phyloP scores from a whole-genome alignment of 176 grass and related monocot genomes.

The Thalia dealbata region DNA sequence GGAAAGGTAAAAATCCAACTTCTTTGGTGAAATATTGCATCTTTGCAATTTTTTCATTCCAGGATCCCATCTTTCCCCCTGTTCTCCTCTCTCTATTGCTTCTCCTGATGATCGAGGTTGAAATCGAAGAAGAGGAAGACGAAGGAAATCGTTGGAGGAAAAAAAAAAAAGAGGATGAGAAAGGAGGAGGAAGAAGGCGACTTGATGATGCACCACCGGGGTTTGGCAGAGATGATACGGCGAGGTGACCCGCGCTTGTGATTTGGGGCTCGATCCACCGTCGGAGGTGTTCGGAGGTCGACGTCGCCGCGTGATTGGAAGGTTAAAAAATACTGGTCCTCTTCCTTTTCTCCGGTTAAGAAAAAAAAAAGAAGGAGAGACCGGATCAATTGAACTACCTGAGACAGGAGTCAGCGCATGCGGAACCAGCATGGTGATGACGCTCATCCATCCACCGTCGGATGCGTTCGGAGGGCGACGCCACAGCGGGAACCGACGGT shows the following conservation, averaged over 20 bases:
- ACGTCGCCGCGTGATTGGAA: neutral
- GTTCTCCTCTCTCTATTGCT: neutral
- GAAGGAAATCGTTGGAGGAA: neutral
- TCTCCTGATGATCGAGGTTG: neutral
- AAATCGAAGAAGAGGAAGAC: neutral
- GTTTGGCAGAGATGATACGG: neutral
- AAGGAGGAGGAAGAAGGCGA: neutral
- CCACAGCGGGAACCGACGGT: no score
- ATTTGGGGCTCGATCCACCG: neutral
- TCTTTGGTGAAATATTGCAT: slow-evolving; percentile 9
- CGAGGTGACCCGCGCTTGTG: neutral
- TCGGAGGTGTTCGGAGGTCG: neutral
- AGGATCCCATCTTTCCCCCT: neutral
- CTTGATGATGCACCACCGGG: neutral
- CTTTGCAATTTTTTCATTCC: neutral
- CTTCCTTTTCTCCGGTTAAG: no score
- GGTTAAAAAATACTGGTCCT: no score
- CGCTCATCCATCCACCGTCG: no score
- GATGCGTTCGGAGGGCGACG: no score
- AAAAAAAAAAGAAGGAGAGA: neutral
- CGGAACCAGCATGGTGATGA: no score
- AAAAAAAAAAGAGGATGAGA: neutral
- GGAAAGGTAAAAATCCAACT: slow-evolving; percentile 26
- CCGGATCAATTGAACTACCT: no score
- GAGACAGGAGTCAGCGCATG: no score